A percentile compares a stretch with the other conserved stretches of the same genome.
Evolutionary conservation across 208 protist species (phyloP).

Genomic region (Trypanosoma vivax): DNA sequence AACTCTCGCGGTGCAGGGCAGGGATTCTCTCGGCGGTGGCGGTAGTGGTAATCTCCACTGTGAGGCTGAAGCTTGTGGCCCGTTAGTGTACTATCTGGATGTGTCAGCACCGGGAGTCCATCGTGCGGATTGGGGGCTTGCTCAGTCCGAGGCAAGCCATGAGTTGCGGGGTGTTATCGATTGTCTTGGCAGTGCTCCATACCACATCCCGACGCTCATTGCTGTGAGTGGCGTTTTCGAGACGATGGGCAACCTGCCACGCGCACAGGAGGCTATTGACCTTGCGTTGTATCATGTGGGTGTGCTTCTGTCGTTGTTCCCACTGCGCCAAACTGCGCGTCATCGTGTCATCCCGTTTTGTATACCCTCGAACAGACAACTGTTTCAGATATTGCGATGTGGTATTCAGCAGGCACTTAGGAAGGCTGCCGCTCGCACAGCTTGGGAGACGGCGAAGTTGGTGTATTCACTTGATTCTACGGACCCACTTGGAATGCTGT

Average conservation of each 20-base stretch:
- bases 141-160: constrained; percentile 20
- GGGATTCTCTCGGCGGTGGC: background rate
- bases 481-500: constrained; percentile 56
- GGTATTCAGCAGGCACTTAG: constrained; percentile 64
- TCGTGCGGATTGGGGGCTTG: constrained; percentile 36
- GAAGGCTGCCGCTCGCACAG: constrained; percentile 62
- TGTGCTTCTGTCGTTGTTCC: constrained; percentile 48
- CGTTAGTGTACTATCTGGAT: constrained; percentile 34
- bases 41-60: background rate
- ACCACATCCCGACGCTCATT: constrained; percentile 81
- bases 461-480: constrained; percentile 68
- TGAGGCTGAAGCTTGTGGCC: background rate
- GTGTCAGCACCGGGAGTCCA: constrained; percentile 28
- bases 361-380: constrained; percentile 29
- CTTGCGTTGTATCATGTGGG: constrained; percentile 76
- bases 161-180: constrained; percentile 49
- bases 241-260: constrained; percentile 43
- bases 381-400: constrained; percentile 48
- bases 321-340: constrained; percentile 47
- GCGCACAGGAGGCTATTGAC: constrained; percentile 58
- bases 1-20: constrained; percentile 20
- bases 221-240: constrained; percentile 52
- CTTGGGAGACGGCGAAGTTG: constrained; percentile 59
- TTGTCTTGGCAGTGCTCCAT: constrained; percentile 40
- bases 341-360: constrained; percentile 36